Evolutionary conservation across 2,329 filamentous ascomycete species (phyloP).

Genomic region (Alternaria brassicae): DNA sequence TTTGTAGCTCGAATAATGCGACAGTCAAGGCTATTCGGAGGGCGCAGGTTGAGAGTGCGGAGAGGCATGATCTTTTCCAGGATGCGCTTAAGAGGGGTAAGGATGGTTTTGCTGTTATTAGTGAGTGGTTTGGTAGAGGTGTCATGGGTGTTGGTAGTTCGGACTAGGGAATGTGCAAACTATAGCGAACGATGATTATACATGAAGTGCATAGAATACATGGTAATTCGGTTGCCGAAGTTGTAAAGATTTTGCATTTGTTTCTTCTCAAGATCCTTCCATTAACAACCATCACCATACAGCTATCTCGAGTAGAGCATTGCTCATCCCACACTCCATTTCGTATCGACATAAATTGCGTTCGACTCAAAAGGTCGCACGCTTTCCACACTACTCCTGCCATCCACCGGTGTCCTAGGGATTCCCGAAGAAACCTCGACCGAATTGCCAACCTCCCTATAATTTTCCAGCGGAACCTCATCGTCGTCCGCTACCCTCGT

Average conservation of each 20-base stretch:
- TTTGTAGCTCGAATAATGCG: conserved; percentile 83
- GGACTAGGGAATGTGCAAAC: conserved; percentile 24
- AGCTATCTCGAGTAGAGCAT: not conserved
- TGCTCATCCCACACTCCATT: not conserved
- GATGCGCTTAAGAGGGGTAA: conserved; percentile 77
- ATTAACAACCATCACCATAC: not conserved
- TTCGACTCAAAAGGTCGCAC: not conserved
- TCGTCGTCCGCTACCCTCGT: not conserved
- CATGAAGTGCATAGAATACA: not conserved
- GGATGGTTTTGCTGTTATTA: conserved; percentile 88
- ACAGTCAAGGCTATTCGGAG: conserved; percentile 86
- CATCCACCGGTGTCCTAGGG: not conserved
- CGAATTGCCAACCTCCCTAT: not conserved
- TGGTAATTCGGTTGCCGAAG: not conserved
- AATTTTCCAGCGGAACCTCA: not conserved
- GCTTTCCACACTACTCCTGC: not conserved
- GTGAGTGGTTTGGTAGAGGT: conserved; percentile 92
- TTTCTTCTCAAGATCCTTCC: not conserved
- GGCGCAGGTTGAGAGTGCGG: conserved; percentile 85
- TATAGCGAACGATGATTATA: not conserved
- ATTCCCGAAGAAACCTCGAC: not conserved
- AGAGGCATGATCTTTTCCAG: conserved; percentile 87
- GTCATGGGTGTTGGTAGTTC: conserved; percentile 71
- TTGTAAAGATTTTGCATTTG: not conserved
- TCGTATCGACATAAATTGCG: not conserved